Evolutionary conservation across 257 asterid genomes (phyloP), one percentile per base, ranked within the genome.

Genomic region (Petunia axillaris): DNA sequence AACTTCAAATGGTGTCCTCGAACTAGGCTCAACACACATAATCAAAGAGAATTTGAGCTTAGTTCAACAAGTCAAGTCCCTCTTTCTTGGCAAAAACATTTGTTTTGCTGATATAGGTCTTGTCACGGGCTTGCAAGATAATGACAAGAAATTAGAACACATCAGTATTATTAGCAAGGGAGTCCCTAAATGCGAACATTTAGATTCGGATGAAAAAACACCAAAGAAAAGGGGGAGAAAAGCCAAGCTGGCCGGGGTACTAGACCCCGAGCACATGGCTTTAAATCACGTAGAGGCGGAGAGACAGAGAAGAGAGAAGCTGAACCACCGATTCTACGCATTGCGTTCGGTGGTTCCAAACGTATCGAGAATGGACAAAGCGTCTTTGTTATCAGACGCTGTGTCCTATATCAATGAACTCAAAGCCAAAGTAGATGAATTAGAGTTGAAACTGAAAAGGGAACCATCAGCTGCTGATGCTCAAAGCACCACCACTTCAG

Each of bases 241-340:
- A 87, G 89, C 95, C 25, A 71, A 1, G 71, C 25, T 25, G 83
- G 46, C 37, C 13, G 8, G 85, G 80, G n/a, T 50, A 80, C 4
- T 89, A 86, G 60, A 74, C 85, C 16, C 86, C 25, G 25, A 25
- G 25, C 25, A 25, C 25, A 43, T 4, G 43, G 77, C 92, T 35
- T 60, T 85, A 75, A 91, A 89, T 87, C 97, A 91, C 81, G 96
- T 92, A 84, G 98, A 91, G 81, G 96, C 96, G 15, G 98, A 93
- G 94, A 82, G 95, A 88, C 98, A 92, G 91, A 75, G 98, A 74
- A 64, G 98, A 81, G 98, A 94, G 90, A 94, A 92, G 91, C 91
- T 94, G 41, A 93, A 94, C 92, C 88, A 89, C 89, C 87, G 93
- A 0, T 93, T 93, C 90, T 92, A 87, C 84, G 91, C 94, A 7